Evolutionary conservation across 2,329 filamentous ascomycete genomes (phyloP).

Genomic region (Penicillium sp.): DNA sequence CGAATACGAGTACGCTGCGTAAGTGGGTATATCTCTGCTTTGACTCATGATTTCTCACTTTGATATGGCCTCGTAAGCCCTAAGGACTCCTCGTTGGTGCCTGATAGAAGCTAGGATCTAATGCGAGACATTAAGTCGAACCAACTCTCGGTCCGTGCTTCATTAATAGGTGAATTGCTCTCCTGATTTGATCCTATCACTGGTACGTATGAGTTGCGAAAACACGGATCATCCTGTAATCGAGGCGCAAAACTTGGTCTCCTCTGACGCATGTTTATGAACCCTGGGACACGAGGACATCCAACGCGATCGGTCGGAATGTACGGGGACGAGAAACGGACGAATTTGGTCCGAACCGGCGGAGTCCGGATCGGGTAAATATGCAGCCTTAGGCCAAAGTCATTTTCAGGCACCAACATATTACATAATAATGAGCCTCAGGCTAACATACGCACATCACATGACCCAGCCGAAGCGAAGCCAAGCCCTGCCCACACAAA

Average conservation of each 20-base stretch:
- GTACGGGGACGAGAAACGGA: neutral
- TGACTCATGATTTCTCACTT: neutral
- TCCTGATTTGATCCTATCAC: neutral
- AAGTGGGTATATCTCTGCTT: neutral
- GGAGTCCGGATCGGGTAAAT: neutral
- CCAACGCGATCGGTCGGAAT: too few species aligned
- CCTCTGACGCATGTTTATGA: neutral
- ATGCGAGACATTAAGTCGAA: neutral
- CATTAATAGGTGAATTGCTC: neutral
- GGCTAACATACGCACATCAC: conserved; percentile 24
- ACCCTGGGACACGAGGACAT: neutral
- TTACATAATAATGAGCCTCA: conserved; percentile 1
- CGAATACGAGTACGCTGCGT: neutral
- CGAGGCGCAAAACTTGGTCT: neutral
- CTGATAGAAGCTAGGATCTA: neutral
- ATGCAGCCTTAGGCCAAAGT: neutral
- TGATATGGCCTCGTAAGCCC: neutral
- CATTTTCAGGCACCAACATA: neutral
- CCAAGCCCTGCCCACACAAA: conserved; percentile 41
- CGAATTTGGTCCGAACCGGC: neutral
- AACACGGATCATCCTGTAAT: neutral
- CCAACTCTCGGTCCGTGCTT: neutral
- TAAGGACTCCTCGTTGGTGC: neutral
- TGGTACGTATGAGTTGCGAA: neutral
- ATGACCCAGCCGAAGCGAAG: conserved; percentile 37